A percentile compares a stretch with the other conserved stretches of the same genome.
Evolutionary conservation across 352 stramenopile genomes (phyloP).

Genomic region (Thalassiosira gravida): DNA sequence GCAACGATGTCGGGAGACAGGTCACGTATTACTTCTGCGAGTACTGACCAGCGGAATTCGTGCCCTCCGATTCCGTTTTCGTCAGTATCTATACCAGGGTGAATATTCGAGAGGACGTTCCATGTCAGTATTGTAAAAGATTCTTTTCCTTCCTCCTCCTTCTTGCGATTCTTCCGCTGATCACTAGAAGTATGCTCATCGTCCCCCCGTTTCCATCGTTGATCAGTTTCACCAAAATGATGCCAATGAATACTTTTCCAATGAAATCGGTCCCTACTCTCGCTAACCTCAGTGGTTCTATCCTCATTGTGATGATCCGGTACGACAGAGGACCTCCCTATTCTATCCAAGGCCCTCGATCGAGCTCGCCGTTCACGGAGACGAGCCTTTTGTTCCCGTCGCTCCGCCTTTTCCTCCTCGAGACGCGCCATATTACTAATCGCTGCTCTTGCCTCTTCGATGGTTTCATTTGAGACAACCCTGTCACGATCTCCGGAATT

Average conservation of each 20-base stretch:
- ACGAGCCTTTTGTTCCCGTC: conserved; percentile 27
- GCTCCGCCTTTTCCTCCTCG: conserved; percentile 22
- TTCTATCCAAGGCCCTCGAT: background rate
- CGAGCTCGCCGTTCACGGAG: conserved; percentile 4
- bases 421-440: conserved; percentile 41
- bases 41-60: conserved; percentile 15
- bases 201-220: conserved; percentile 3
- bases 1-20: conserved; percentile 29
- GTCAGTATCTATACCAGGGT: background rate
- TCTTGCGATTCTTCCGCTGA: too few relatives aligned
- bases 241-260: conserved; percentile 19
- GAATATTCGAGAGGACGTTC: conserved; percentile 48
- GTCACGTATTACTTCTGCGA: conserved; percentile 9
- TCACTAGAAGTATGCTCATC: too few relatives aligned
- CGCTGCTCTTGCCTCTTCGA: conserved; percentile 16
- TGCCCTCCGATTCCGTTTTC: conserved; percentile 9
- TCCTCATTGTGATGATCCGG: background rate
- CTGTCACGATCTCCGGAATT: conserved; percentile 15
- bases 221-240: conserved; percentile 8
- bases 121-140: conserved; percentile 31
- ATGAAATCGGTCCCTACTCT: conserved; percentile 1
- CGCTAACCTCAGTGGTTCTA: background rate
- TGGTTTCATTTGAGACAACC: conserved; percentile 13
- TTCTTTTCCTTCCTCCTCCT: conserved; percentile 1
- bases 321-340: background rate